Evolutionary conservation across 2,329 filamentous ascomycete species (phyloP), one percentile per base, ranked within the genome.

Genomic region (Berkeleyomyces basicola): DNA sequence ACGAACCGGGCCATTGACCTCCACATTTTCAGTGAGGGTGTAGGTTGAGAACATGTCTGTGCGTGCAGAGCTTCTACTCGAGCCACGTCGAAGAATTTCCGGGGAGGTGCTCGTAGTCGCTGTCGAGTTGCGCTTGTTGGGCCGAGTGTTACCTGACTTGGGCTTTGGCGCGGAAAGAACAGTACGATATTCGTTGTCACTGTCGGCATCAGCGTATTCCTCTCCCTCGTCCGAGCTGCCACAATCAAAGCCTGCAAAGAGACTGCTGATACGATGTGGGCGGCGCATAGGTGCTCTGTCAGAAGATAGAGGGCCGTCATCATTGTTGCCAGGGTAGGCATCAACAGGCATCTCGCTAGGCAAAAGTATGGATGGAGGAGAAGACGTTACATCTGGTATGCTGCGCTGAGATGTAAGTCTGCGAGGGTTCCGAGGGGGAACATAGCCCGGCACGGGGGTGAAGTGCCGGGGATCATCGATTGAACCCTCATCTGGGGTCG

Each of bases 241-340:
- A 10, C 82, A 82, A 57, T 92, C 88, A 67, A 95, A 93, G 0
- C 88, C 88, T 40, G 88, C 87, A 72, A 93, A 93, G n/a, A 95
- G 76, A 70, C 88, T 93, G 72, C 87, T 92, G 58, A 88, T 85
- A 62, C 88, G 80, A 69, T 87, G 84, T 0, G 88, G 87, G 14
- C 85, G 81, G 65, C 85, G 81, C 70, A 87, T 77, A 1, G 83
- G 80, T 1, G 79, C 66, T 61, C 78, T 80, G 11, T 82, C 78
- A 62, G 72, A 75, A 1, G 84, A 83, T 47, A 90, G 74, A 1
- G 87, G 86, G 0, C 87, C 87, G 68, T 91, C 85, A 68, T 93
- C 88, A 68, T 91, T 90, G 71, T 90, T 89, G 0, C 85, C 86
- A 1, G 86, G 85, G 70, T 90, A 91, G 1, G 81, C 79, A 68